Percentiles rank a stretch among this genome's conserved stretches.
Evolutionary conservation across 352 stramenopile genomes (phyloP).

Genomic region (Phytophthora uliginosa): DNA sequence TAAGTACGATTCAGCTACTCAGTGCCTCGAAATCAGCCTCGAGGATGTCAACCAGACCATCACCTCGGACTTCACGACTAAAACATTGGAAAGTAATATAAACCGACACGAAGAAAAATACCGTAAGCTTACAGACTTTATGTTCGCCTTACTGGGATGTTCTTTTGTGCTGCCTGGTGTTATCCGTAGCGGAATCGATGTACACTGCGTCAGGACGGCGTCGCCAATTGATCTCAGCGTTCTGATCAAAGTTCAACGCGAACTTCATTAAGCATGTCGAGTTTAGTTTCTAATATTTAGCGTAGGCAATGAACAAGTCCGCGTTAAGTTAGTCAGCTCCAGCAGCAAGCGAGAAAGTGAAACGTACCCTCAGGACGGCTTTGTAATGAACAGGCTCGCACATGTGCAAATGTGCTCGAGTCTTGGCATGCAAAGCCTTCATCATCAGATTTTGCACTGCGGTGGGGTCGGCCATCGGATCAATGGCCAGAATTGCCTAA

Average conservation of each 20-base stretch:
- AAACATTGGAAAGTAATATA: neutral
- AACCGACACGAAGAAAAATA: neutral
- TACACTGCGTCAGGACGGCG: slow-evolving; percentile 25
- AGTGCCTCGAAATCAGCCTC: slow-evolving; percentile 40
- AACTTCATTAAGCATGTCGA: slow-evolving; percentile 80
- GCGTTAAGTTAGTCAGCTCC: too few relatives aligned
- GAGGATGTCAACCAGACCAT: slow-evolving; percentile 33
- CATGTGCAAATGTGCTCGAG: slow-evolving; percentile 51
- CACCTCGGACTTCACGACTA: slow-evolving; percentile 27
- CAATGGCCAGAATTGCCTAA: slow-evolving; percentile 47
- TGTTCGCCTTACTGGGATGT: neutral
- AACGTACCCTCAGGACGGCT: slow-evolving; percentile 55
- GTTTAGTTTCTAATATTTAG: slow-evolving; percentile 66
- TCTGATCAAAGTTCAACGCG: slow-evolving; percentile 74
- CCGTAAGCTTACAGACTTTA: neutral
- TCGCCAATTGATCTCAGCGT: slow-evolving; percentile 66
- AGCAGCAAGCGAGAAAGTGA: too few relatives aligned
- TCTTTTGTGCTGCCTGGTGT: neutral
- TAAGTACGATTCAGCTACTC: slow-evolving; percentile 38
- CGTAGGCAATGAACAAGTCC: neutral
- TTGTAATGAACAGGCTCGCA: slow-evolving; percentile 70
- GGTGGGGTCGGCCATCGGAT: slow-evolving; percentile 56
- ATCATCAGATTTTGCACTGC: slow-evolving; percentile 43
- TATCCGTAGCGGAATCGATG: neutral
- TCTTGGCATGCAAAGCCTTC: slow-evolving; percentile 57